Conservation (phyloP, 306 rosid species). For the Leucaena leucocephala region DNA sequence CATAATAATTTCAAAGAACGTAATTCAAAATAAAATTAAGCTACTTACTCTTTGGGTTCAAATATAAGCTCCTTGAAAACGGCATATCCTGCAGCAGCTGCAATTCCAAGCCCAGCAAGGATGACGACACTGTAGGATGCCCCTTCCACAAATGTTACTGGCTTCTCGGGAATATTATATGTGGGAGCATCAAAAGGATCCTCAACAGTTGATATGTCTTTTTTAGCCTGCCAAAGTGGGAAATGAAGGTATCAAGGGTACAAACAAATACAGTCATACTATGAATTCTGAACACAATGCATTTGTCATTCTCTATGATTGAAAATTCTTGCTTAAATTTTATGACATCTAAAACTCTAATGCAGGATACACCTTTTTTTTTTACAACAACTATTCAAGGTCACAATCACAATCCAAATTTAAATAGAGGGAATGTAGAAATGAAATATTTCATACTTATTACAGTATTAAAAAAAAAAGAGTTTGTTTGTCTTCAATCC, state of each 20-base stretch:
- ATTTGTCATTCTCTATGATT: background rate
- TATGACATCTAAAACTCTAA: background rate
- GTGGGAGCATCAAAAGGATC: conserved; percentile 92
- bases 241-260: background rate
- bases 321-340: conserved; percentile 18
- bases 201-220: conserved; percentile 76
- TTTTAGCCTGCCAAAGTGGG: conserved; percentile 60
- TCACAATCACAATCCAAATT: background rate
- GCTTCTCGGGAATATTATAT: conserved; percentile 81
- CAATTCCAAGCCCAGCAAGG: conserved; percentile 69
- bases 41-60: conserved; percentile 87
- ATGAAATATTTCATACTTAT: background rate
- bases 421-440: background rate
- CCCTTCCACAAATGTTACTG: conserved; percentile 71
- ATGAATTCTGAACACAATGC: background rate
- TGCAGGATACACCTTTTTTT: background rate
- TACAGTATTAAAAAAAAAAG: background rate
- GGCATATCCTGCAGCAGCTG: conserved; percentile 84
- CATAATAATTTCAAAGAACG: background rate
- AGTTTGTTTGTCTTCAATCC: background rate
- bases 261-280: background rate
- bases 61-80: conserved; percentile 95
- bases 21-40: conserved; percentile 20
- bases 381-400: background rate
- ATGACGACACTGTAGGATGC: conserved; percentile 71